These are phyloP conservation scores for Gypsophila paniculata DNA, from an alignment of 179 eudicot genomes.

Conservation along the genomic window DNA sequence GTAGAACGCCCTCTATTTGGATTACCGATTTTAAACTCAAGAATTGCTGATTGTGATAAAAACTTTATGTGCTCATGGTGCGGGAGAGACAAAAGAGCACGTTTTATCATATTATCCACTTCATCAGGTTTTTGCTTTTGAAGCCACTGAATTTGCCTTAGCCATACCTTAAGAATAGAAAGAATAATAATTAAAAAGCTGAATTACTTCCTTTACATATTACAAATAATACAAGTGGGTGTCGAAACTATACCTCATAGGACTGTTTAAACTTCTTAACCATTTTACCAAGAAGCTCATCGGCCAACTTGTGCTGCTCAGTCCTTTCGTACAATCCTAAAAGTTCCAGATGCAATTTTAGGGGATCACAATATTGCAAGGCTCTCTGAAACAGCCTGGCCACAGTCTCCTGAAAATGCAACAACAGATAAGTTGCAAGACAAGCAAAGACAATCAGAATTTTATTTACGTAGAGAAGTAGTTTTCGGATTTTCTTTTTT, in stretches of 20 bases:
- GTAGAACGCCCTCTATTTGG: conserved; percentile 80
- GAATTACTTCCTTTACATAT: neutral
- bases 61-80: conserved; percentile 73
- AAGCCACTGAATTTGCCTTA: conserved; percentile 63
- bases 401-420: conserved; percentile 64
- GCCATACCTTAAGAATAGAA: conserved; percentile 56
- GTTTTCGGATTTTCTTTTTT: neutral
- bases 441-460: neutral
- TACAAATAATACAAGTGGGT: neutral
- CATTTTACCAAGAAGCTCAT: conserved; percentile 79
- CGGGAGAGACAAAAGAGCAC: conserved; percentile 81
- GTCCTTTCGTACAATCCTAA: conserved; percentile 81
- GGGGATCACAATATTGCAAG: conserved; percentile 80
- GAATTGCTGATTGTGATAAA: conserved; percentile 67
- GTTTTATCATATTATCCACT: conserved; percentile 55
- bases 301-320: conserved; percentile 63
- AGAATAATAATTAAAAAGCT: conserved; percentile 10
- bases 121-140: conserved; percentile 56
- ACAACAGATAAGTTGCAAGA: conserved; percentile 5
- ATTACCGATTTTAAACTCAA: conserved; percentile 67
- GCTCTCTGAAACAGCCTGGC: conserved; percentile 67
- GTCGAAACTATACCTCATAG: conserved; percentile 48
- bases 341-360: conserved; percentile 71
- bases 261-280: conserved; percentile 74
- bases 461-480: neutral